Conservation (phyloP, 176 grass and related monocot genomes). For the Aegilops sharonensis region DNA sequence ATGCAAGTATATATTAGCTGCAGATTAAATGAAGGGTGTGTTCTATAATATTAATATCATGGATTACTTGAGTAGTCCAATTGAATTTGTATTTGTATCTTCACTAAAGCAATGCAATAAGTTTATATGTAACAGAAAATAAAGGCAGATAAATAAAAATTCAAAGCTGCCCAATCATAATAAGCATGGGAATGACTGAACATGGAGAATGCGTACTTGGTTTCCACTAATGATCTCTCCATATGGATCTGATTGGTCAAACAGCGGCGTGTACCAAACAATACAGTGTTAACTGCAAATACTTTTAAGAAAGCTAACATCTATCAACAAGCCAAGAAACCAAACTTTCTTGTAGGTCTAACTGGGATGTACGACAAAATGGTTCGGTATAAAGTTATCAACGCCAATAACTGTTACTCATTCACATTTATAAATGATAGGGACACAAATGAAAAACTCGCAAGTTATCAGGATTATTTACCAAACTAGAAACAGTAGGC, state of each 20-base stretch:
- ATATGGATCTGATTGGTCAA: neutral
- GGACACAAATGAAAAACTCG: neutral
- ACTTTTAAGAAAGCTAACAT: neutral
- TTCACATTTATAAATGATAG: neutral
- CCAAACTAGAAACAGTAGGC: neutral
- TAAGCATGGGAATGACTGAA: neutral
- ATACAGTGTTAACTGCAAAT: neutral
- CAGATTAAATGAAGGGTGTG: neutral
- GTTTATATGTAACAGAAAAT: too few relatives aligned
- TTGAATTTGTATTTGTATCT: neutral
- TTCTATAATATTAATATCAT: neutral
- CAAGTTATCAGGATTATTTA: neutral
- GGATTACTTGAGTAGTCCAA: neutral
- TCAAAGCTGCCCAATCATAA: neutral
- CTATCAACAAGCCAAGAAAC: neutral
- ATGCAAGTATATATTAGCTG: neutral
- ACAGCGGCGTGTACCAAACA: neutral
- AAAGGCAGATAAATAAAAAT: neutral
- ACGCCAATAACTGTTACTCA: neutral
- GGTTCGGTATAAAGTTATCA: neutral
- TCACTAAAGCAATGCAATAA: neutral
- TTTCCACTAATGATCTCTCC: neutral
- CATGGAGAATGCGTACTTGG: neutral
- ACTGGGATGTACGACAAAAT: neutral
- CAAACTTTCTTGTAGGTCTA: neutral